Percentiles rank a stretch among this genome's conserved stretches.
These are phyloP conservation scores for Oryza rufipogon DNA, from an alignment of 176 grass and related monocot genomes.

Conservation along the genomic window DNA sequence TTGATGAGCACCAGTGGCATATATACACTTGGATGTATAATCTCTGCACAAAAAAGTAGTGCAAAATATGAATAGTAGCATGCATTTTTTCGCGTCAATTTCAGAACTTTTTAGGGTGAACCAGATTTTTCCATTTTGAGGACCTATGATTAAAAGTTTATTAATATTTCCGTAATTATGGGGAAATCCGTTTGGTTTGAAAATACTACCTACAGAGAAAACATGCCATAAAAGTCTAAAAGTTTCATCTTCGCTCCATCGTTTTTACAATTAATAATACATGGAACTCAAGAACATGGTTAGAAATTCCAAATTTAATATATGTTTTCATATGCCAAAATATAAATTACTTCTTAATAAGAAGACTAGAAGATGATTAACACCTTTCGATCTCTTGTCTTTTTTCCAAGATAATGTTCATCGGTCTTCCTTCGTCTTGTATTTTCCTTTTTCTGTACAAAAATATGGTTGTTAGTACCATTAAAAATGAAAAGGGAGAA, in stretches of 20 bases:
- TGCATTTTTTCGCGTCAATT: neutral
- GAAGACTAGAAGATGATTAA: neutral
- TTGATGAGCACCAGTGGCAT: conserved; percentile 36
- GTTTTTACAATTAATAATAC: neutral
- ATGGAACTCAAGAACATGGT: conserved; percentile 10
- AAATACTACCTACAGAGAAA: neutral
- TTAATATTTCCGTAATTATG: neutral
- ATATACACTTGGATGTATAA: conserved; percentile 17
- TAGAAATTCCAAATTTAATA: conserved; percentile 15
- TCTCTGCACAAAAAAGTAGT: neutral
- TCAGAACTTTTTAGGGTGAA: conserved; percentile 1
- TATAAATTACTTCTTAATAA: conserved; percentile 26
- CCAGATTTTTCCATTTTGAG: neutral
- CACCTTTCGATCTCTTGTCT: conserved; percentile 86
- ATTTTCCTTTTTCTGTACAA: conserved; percentile 79
- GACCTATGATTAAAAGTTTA: neutral
- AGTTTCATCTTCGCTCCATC: conserved; percentile 11
- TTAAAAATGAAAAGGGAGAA: neutral
- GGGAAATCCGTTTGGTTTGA: neutral
- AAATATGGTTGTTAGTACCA: neutral
- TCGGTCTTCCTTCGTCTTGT: conserved; percentile 63
- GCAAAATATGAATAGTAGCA: neutral
- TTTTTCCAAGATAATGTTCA: conserved; percentile 64
- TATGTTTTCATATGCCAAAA: neutral
- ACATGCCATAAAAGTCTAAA: neutral